A percentile compares a stretch with the other conserved stretches of the same genome.
phyloP scores from a whole-genome alignment of 495 filamentous ascomycete genomes.

The Astrocystis sublimbata region DNA sequence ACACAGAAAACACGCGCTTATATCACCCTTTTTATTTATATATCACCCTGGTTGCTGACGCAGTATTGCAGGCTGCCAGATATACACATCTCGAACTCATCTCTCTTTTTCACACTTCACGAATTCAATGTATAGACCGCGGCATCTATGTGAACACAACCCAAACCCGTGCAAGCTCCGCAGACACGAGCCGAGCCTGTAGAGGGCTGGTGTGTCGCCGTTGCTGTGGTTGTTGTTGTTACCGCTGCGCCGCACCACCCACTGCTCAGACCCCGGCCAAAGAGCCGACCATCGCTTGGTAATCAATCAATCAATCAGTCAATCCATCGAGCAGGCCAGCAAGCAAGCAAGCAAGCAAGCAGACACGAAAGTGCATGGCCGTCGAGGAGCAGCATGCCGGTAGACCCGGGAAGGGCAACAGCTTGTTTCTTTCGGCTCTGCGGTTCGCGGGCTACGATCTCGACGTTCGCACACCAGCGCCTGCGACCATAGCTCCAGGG shows the following conservation, averaged over 20 bases:
- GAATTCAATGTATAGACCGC: neutral
- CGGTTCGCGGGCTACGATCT: slow-evolving; percentile 11
- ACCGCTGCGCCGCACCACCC: neutral
- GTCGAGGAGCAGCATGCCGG: neutral
- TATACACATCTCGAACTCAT: neutral
- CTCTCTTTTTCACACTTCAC: neutral
- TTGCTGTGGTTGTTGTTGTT: no score
- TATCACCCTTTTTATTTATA: no score
- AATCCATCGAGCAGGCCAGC: no score
- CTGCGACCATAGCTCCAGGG: no score
- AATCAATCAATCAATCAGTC: no score
- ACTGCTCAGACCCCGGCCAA: neutral
- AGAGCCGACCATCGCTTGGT: neutral
- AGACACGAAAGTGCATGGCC: slow-evolving; percentile 1
- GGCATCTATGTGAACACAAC: neutral
- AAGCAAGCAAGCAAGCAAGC: neutral
- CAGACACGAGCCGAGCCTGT: no score
- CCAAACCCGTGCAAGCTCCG: neutral
- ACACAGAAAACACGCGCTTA: no score
- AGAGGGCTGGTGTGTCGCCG: neutral
- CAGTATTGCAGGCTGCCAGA: neutral
- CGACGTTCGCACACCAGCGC: neutral
- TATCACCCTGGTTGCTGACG: neutral
- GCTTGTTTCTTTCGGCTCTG: slow-evolving; percentile 8
- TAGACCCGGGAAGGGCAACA: slow-evolving; percentile 1